Percentiles rank a stretch among this genome's conserved stretches.
Conservation (phyloP, 2,329 filamentous ascomycete species). For the Fusarium pilosicola region DNA sequence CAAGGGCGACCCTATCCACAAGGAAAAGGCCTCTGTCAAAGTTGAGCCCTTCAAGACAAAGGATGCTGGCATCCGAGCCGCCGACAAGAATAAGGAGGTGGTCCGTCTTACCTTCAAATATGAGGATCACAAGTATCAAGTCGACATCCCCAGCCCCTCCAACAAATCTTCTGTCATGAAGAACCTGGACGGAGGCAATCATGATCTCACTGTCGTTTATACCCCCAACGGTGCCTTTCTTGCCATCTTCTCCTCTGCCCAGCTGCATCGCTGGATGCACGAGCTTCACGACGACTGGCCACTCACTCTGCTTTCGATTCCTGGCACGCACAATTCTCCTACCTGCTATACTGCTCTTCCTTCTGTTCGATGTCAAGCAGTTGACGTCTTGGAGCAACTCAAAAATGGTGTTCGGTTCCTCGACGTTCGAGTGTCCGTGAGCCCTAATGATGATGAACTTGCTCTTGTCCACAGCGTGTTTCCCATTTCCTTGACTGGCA, state of each 20-base stretch:
- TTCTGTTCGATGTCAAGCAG: constrained; percentile 92
- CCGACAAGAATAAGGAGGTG: constrained; percentile 70
- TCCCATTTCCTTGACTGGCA: constrained; percentile 84
- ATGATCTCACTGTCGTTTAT: constrained; percentile 75
- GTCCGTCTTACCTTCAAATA: constrained; percentile 79
- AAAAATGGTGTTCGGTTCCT: constrained; percentile 93
- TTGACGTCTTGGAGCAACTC: constrained; percentile 79
- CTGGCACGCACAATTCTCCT: constrained; percentile 94
- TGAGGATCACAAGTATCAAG: constrained; percentile 67
- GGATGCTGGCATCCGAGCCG: constrained; percentile 64
- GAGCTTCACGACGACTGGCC: constrained; percentile 76
- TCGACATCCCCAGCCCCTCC: constrained; percentile 75
- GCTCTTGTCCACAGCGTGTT: constrained; percentile 91
- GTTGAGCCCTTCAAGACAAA: constrained; percentile 75
- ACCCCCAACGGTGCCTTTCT: constrained; percentile 65
- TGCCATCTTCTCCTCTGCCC: constrained; percentile 75
- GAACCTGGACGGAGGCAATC: constrained; percentile 60
- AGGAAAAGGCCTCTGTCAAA: constrained; percentile 69
- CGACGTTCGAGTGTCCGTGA: constrained; percentile 79
- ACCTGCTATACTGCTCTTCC: constrained; percentile 86
- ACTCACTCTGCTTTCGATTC: constrained; percentile 85
- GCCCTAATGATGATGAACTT: constrained; percentile 69
- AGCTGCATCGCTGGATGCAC: constrained; percentile 82
- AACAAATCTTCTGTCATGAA: constrained; percentile 69
- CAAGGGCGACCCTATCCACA: constrained; percentile 69